Conservation (phyloP, 352 stramenopile genomes). For the Phytophthora macrochlamydospora region DNA sequence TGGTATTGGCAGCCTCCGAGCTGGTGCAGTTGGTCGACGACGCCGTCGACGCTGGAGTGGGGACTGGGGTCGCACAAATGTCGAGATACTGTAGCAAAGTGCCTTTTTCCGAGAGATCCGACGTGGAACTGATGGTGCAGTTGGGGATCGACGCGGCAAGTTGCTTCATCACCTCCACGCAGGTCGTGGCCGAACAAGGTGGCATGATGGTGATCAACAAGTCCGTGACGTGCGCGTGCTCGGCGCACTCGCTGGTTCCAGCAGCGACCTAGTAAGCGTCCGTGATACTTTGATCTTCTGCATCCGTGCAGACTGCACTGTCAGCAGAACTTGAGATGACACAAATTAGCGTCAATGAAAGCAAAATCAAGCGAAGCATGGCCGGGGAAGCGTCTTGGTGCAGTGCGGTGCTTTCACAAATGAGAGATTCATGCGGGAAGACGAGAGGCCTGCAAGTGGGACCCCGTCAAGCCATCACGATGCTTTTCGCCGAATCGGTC, state of each 20-base stretch:
- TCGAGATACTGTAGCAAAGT: conserved; percentile 10
- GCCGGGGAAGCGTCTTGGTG: too few species aligned
- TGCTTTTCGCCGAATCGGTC: background rate
- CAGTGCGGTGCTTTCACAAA: too few species aligned
- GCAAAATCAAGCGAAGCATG: too few species aligned
- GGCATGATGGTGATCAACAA: conserved; percentile 24
- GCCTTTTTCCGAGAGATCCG: conserved; percentile 8
- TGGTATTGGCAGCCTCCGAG: conserved; percentile 5
- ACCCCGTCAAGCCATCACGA: background rate
- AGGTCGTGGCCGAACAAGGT: conserved; percentile 25
- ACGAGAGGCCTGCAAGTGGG: background rate
- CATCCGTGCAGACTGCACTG: background rate
- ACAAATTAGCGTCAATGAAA: too few species aligned
- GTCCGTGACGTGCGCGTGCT: conserved; percentile 16
- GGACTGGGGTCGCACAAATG: conserved; percentile 23
- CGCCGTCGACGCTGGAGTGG: conserved; percentile 18
- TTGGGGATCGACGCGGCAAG: conserved; percentile 22
- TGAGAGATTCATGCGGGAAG: too few species aligned
- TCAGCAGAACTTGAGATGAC: background rate
- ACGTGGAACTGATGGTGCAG: conserved; percentile 16
- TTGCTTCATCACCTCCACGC: conserved; percentile 11
- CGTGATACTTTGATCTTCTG: conserved; percentile 5
- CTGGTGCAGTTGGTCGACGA: conserved; percentile 27
- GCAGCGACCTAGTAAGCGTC: conserved; percentile 5
- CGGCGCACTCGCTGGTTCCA: conserved; percentile 11